Evolutionary conservation across 2,329 filamentous ascomycete genomes (phyloP), one percentile per base, ranked within the genome.

Genomic region (Colletotrichum cereale): DNA sequence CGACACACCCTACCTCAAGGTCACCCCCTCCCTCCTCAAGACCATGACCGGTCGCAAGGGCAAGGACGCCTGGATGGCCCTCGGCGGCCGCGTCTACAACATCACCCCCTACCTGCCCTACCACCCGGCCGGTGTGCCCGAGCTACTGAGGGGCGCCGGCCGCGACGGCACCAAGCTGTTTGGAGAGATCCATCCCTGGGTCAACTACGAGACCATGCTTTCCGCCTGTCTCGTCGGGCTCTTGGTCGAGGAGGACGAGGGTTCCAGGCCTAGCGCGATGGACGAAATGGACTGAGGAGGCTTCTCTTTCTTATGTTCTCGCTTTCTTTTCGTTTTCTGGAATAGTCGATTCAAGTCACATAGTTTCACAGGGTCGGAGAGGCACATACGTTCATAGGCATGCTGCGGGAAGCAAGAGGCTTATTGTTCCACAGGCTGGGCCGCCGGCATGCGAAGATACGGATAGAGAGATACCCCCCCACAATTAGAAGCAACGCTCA

Each of bases 41-140:
- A 82, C 85, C 48, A 91, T 94, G 82, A 97, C 93, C 48, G 96
- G 96, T 0, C 90, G 96, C 38, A 93, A 92, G 78, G 94, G 94
- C 11, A 91, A 89, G 73, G 93, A 97, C 77, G 94, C 95, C 0
- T 99, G 96, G 96, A 97, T 93, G 72, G 93, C 90, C 1, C 91
- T 97, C 72, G 92, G 94, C 72, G 95, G 96, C 1, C 93, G 93
- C 77, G 96, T 98, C 36, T 99, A 98, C 83, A 98, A 98, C 78
- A 91, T 99, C 69, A 92, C 92, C 0, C 94, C 96, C 0, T 99
- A 98, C 79, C 80, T 95, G 44, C 91, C 93, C 1, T 99, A 95
- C 79, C 96, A 99, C 80, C 96, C 96, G 0, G 96, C 96, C 29
- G 96, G 93, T 11, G 89, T 92, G 76, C 89, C 90, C 5, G 93